Base-by-base conservation (phyloP, 2,329 filamentous ascomycete species). In the Diplodia intermedia region DNA sequence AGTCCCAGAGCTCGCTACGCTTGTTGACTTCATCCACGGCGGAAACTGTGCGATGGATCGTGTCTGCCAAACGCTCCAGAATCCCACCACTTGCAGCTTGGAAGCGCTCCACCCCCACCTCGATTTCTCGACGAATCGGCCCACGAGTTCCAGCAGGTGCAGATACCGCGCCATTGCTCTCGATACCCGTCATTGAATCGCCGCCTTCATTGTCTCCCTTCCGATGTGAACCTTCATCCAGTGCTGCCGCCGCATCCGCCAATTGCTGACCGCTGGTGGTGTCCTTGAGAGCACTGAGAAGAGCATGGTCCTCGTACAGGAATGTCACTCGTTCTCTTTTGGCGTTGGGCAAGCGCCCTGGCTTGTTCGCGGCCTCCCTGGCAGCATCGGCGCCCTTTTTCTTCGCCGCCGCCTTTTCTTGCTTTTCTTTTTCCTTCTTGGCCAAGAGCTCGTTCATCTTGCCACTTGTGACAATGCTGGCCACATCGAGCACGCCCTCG, bases 1-100 rank as follows among this genome's bases (percentile, higher is more conserved):
- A 92, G 74, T 98, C 94, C 95, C 95, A 99, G 71, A 96, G 90
- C 43, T 91, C 86, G 43, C 91, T 90, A 54, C 95, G 89, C 83
- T 93, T 94, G 74, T 91, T 90, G 71, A 93, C 88, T 70, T 97
- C 93, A 55, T 92, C 89, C 29, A 97, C 92, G 43, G 89, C 88
- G 72, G 94, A 90, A 65, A 98, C 89, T 0, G 92, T 90, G 68
- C 90, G 88, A 79, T 97, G 93, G 71, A 98, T 90, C 49, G 92
- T 89, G 66, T 90, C 90, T 29, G 92, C 92, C 70, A 99, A 92
- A 67, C 89, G 89, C 75, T 97, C 92, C 53, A 98, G 86, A 67
- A 97, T 89, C 3, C 84, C 86, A 66, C 90, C 89, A 11, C 83
- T 85, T n/a, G 85, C 82, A 52, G 85, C 81, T 73, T 88, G 81